phyloP scores from a whole-genome alignment of 2,329 filamentous ascomycete genomes.

The Ceratocystis huliohia region DNA sequence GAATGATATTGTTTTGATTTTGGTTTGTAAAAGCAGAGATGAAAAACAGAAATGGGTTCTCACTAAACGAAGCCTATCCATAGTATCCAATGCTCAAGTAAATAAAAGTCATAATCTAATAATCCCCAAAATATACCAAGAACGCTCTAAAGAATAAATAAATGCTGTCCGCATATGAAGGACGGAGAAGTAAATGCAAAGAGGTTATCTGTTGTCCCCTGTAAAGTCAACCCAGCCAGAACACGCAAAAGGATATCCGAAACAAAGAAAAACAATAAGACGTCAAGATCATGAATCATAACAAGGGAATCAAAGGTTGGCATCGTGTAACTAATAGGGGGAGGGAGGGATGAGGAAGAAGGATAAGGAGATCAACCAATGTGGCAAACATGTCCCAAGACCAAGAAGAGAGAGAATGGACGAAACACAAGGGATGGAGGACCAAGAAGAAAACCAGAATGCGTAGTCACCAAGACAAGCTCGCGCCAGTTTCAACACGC shows the following conservation, averaged over 20 bases:
- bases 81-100: background rate
- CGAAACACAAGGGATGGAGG: background rate
- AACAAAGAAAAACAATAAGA: background rate
- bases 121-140: background rate
- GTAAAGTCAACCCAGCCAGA: background rate
- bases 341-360: background rate
- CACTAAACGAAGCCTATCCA: background rate
- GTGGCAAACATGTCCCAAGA: background rate
- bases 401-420: background rate
- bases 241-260: background rate
- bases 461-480: background rate
- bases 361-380: background rate
- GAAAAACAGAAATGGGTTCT: background rate
- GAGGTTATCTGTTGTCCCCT: background rate
- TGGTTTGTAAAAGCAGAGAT: too few relatives aligned
- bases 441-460: background rate
- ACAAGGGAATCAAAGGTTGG: background rate
- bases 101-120: background rate
- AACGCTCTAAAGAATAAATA: background rate
- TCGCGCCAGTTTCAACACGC: too few relatives aligned
- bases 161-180: background rate
- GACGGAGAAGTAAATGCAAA: background rate
- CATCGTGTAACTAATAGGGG: background rate
- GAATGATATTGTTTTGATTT: too few relatives aligned
- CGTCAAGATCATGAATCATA: slow-evolving; percentile 5